A percentile compares a stretch with the other conserved stretches of the same genome.
phyloP scores from a whole-genome alignment of 2,329 filamentous ascomycete species.

The Pezicula carpinea region DNA sequence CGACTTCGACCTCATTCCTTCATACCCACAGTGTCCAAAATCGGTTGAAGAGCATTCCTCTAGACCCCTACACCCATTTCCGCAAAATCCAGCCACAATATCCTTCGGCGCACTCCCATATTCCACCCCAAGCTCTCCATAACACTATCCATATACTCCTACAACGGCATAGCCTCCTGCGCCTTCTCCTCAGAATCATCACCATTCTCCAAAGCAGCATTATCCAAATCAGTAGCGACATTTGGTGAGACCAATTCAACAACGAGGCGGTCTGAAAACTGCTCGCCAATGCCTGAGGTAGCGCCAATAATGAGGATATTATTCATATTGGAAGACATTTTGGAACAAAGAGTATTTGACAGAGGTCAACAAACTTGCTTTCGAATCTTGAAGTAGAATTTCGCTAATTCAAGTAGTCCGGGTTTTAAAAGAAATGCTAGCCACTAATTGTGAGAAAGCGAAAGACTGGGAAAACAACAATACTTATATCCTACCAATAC shows the following conservation, averaged over 20 bases:
- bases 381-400: no score
- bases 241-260: slow-evolving; percentile 33
- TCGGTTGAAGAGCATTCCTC: slow-evolving; percentile 14
- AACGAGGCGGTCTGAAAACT: slow-evolving; percentile 19
- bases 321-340: slow-evolving; percentile 20
- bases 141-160: slow-evolving; percentile 28
- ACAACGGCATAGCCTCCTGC: slow-evolving; percentile 26
- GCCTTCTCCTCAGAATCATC: slow-evolving; percentile 14
- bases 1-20: no score
- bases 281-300: slow-evolving; percentile 17
- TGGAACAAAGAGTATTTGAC: not conserved
- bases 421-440: no score
- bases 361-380: no score
- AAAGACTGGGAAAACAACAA: no score
- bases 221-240: slow-evolving; percentile 31
- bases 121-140: slow-evolving; percentile 23
- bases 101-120: slow-evolving; percentile 20
- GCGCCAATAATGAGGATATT: slow-evolving; percentile 29
- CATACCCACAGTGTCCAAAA: slow-evolving; percentile 3
- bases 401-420: no score
- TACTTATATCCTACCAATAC: no score
- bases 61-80: slow-evolving; percentile 14
- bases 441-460: no score
- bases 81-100: slow-evolving; percentile 26
- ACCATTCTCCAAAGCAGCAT: slow-evolving; percentile 16